Evolutionary conservation across 208 protist species (phyloP).

Genomic region (Phytomonas sp.): DNA sequence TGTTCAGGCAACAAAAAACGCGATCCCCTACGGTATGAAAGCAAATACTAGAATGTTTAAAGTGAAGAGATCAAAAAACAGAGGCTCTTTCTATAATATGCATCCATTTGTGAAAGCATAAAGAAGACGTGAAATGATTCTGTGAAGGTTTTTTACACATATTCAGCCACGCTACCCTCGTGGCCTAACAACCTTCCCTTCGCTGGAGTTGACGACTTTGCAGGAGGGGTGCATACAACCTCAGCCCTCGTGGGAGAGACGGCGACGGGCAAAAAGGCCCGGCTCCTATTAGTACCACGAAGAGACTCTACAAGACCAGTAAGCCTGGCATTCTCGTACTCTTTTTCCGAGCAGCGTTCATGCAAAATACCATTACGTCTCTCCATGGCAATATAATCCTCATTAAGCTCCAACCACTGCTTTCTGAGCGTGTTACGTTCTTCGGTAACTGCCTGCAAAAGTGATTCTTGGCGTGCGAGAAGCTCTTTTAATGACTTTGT

Average conservation of each 20-base stretch:
- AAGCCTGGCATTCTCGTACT: conserved; percentile 57
- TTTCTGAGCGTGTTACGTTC: conserved; percentile 46
- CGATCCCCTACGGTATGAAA: background rate
- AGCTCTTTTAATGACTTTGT: conserved; percentile 45
- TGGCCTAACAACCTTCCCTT: background rate
- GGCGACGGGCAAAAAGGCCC: background rate
- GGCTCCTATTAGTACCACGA: background rate
- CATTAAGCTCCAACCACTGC: conserved; percentile 41
- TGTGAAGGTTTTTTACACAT: background rate
- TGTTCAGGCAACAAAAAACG: background rate
- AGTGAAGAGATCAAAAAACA: background rate
- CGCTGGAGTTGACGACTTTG: background rate
- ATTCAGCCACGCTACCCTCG: background rate
- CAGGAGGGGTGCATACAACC: background rate
- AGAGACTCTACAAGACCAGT: conserved; percentile 18
- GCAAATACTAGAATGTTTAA: background rate
- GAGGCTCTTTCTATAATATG: background rate
- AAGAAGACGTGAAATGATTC: background rate
- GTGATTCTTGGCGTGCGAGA: conserved; percentile 39
- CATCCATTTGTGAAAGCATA: background rate
- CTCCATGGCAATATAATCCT: conserved; percentile 61
- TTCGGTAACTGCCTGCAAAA: conserved; percentile 36
- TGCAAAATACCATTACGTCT: conserved; percentile 63
- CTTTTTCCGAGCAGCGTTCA: conserved; percentile 62
- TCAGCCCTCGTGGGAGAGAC: background rate